Percentiles rank a stretch among this genome's conserved stretches.
phyloP scores from a whole-genome alignment of 805 yeast genomes.

The Yarrowia divulgata region DNA sequence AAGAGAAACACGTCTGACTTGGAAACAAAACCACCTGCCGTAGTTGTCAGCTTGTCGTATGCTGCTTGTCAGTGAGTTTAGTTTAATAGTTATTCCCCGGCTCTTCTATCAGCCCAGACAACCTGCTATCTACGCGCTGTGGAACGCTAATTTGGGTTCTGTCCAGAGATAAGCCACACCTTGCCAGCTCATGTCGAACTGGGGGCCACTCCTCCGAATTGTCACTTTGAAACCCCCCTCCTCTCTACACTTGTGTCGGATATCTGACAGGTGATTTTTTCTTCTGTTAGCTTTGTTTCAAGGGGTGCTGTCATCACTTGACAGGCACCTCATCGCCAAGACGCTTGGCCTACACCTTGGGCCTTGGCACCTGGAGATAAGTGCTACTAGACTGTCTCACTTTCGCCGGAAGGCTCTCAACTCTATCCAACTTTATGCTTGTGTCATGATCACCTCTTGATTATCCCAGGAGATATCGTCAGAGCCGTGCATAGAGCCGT shows the following conservation, averaged over 20 bases:
- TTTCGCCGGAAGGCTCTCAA: not conserved
- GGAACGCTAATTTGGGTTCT: not conserved
- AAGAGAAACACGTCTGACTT: too few species aligned
- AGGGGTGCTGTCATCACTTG: not conserved
- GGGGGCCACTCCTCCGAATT: too few species aligned
- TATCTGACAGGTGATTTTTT: too few species aligned
- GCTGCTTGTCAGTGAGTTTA: too few species aligned
- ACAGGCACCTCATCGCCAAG: constrained; percentile 17
- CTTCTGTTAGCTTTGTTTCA: too few species aligned
- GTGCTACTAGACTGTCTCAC: not conserved
- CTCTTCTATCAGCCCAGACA: not conserved
- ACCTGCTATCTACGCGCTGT: not conserved
- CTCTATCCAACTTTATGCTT: not conserved
- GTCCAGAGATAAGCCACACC: not conserved
- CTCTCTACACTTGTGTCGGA: too few species aligned
- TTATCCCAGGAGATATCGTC: not conserved
- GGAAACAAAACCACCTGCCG: too few species aligned
- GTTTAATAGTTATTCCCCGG: too few species aligned
- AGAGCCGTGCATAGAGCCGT: constrained; percentile 20
- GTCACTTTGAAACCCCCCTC: too few species aligned
- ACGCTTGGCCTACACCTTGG: not conserved
- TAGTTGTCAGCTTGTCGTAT: too few species aligned
- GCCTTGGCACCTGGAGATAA: not conserved
- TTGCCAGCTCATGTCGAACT: too few species aligned
- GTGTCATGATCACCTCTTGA: not conserved